A percentile compares a stretch with the other conserved stretches of the same genome.
Evolutionary conservation across 331 rosid species (phyloP).

Genomic region (Prunus yedoensis): DNA sequence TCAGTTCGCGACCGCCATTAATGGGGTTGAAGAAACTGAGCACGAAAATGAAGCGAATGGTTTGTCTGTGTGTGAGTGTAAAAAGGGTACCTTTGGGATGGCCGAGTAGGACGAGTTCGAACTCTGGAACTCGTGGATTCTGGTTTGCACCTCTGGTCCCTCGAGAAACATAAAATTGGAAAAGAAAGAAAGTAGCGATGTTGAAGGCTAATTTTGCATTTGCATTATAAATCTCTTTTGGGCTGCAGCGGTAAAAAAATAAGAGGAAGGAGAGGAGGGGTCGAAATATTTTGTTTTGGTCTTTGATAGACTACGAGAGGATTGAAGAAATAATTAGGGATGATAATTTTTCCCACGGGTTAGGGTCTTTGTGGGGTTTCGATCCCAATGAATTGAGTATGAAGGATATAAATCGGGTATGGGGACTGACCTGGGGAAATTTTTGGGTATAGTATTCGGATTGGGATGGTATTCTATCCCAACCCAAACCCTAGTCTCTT

Average conservation of each 20-base stretch:
- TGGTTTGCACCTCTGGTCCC: slow-evolving; percentile 10
- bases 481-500: too few relatives aligned
- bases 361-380: too few relatives aligned
- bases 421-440: too few relatives aligned
- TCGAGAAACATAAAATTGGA: slow-evolving; percentile 2
- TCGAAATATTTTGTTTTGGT: not conserved
- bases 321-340: too few relatives aligned
- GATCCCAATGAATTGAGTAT: too few relatives aligned
- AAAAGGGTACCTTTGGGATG: not conserved
- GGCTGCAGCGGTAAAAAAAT: not conserved
- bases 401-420: too few relatives aligned
- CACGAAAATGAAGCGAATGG: not conserved
- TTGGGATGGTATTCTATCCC: too few relatives aligned
- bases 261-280: not conserved
- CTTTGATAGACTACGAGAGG: not conserved
- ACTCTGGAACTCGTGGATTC: slow-evolving; percentile 6
- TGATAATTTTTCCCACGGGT: too few relatives aligned
- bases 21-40: not conserved
- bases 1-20: slow-evolving; percentile 5
- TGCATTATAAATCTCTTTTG: not conserved
- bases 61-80: not conserved
- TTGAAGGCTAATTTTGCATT: not conserved
- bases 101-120: not conserved
- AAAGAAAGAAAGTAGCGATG: not conserved
- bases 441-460: too few relatives aligned